Percentiles rank a stretch among this genome's conserved stretches.
These are phyloP conservation scores for Picea engelmannii DNA, from an alignment of 83 land plant species.

Conservation along the genomic window DNA sequence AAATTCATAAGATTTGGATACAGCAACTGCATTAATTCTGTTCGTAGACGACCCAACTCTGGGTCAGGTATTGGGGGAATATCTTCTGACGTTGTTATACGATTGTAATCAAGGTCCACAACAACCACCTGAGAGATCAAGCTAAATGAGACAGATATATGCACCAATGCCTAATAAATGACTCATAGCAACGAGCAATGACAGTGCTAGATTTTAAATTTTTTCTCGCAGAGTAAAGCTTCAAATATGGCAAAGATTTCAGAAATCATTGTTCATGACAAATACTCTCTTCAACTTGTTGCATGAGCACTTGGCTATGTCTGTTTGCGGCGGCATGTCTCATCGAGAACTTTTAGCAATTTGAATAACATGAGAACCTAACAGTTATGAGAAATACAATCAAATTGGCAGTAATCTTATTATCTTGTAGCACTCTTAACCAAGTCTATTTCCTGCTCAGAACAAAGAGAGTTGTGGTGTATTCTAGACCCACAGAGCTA, in stretches of 20 bases:
- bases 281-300: neutral
- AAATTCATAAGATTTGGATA: conserved; percentile 82
- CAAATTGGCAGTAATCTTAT: neutral
- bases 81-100: conserved; percentile 64
- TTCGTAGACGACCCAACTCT: conserved; percentile 59
- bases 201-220: neutral
- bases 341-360: neutral
- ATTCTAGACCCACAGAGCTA: neutral
- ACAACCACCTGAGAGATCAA: conserved; percentile 74
- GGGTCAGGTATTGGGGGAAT: conserved; percentile 89
- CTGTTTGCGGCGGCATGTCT: neutral
- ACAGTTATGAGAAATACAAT: neutral
- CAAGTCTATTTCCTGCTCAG: neutral
- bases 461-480: neutral
- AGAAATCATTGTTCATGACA: too few species aligned
- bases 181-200: neutral
- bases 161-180: neutral
- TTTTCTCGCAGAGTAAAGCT: neutral
- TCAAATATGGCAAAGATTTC: too few species aligned
- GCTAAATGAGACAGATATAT: neutral
- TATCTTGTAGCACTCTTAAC: neutral
- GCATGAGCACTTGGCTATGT: neutral
- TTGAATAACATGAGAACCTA: neutral
- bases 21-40: conserved; percentile 67
- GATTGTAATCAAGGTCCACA: conserved; percentile 88